These are phyloP conservation scores for Backusella luteola DNA, from an alignment of 192 early-diverging fungal genomes.

Conservation along the genomic window DNA sequence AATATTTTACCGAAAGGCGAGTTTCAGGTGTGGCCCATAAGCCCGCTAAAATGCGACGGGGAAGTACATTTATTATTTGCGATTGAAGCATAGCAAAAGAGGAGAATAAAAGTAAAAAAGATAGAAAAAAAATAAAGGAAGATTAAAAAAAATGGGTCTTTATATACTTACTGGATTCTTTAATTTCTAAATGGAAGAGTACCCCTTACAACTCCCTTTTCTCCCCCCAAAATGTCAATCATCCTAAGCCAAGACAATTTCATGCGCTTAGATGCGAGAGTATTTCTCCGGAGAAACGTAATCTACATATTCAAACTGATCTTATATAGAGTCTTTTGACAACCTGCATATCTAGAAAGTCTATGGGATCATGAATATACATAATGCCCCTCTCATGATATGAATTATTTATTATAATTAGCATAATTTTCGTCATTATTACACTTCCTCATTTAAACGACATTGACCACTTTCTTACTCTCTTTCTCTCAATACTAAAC, in stretches of 20 bases:
- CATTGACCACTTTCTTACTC: not conserved
- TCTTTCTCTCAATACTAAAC: not conserved
- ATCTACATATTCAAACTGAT: slow-evolving; percentile 7
- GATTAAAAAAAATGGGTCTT: not conserved
- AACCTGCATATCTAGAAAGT: slow-evolving; percentile 16
- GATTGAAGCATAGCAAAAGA: slow-evolving; percentile 24
- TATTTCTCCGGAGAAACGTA: slow-evolving; percentile 3
- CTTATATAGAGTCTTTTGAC: slow-evolving; percentile 14
- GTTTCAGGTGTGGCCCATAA: slow-evolving; percentile 33
- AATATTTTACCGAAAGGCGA: slow-evolving; percentile 26
- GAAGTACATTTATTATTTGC: slow-evolving; percentile 26
- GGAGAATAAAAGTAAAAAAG: slow-evolving; percentile 6
- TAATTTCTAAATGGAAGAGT: slow-evolving; percentile 11
- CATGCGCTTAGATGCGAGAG: slow-evolving; percentile 3
- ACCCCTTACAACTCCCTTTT: slow-evolving; percentile 13
- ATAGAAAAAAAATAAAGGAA: slow-evolving; percentile 1
- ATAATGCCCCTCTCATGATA: slow-evolving; percentile 4
- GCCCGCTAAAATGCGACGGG: slow-evolving; percentile 13
- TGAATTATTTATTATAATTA: not conserved
- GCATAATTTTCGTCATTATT: not conserved
- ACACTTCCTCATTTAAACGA: not conserved
- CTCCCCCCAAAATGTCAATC: slow-evolving; percentile 6
- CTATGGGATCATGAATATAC: not conserved
- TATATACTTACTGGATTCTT: slow-evolving; percentile 8
- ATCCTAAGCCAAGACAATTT: slow-evolving; percentile 1